phyloP scores from a whole-genome alignment of 352 stramenopile genomes.

The Aphanomyces euteiches region DNA sequence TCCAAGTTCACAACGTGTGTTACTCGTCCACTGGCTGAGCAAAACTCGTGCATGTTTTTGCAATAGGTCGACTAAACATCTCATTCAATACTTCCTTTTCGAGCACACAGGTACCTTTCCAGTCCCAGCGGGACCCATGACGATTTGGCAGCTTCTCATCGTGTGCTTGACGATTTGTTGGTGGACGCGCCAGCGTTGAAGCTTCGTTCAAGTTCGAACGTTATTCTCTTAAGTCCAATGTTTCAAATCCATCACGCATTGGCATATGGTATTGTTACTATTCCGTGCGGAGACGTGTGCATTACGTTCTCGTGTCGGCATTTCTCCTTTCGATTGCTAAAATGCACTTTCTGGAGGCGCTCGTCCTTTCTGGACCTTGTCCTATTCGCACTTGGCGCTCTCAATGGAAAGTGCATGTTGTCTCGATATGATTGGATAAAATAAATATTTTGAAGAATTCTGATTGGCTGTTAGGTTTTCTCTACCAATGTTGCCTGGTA shows the following conservation, averaged over 20 bases:
- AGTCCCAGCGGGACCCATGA: constrained; percentile 88
- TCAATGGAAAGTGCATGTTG: constrained; percentile 5
- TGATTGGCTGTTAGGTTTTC: constrained; percentile 17
- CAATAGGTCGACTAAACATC: constrained; percentile 85
- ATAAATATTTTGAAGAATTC: no score
- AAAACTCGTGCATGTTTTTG: constrained; percentile 92
- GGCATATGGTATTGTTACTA: no score
- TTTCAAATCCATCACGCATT: no score
- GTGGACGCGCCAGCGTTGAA: constrained; percentile 8
- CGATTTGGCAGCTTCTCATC: constrained; percentile 88
- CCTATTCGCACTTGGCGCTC: neutral
- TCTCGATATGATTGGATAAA: neutral
- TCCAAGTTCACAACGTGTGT: constrained; percentile 97
- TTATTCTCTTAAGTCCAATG: constrained; percentile 2
- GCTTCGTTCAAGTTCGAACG: neutral
- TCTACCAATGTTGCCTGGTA: neutral
- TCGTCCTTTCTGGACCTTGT: no score
- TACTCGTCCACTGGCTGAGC: constrained; percentile 72
- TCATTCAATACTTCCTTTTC: neutral
- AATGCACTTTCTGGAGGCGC: no score
- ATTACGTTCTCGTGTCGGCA: no score
- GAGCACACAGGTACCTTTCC: constrained; percentile 62
- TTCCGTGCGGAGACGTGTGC: no score
- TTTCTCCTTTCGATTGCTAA: no score
- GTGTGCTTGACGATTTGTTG: constrained; percentile 30